Evolutionary conservation across 1,284 basidiomycete genomes (phyloP), one percentile per base, ranked within the genome.

Genomic region (Microbotryum scabiosae): DNA sequence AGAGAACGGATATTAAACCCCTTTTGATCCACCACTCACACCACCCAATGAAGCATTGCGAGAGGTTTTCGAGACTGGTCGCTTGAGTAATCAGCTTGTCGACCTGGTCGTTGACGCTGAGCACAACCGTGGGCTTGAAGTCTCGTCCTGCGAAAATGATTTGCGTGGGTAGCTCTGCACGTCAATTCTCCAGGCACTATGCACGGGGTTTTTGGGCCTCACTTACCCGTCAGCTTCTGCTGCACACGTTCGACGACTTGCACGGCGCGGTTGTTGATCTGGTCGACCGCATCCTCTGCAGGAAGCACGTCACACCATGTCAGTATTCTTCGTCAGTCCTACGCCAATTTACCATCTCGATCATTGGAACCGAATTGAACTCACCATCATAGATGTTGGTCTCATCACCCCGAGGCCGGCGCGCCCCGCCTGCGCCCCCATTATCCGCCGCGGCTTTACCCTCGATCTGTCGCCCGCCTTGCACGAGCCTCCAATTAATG

Each of bases 41-140:
- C 93, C 92, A 96, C 74, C 92, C 92, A 65, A 91, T 90, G 78
- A 96, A 97, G 70, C 89, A 91, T 73, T 93, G 90, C 75, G 90
- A 94, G 3, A 97, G 82, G 74, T 96, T 94, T 76, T 96, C 91
- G 51, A 94, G 78, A 14, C 87, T 86, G 7, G 88, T 94, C 8
- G 92, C 90, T 74, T 96, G 90, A 63, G 84, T 80, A 66, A 97
- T 96, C 56, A 97, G 80, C 73, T 87, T 87, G 73, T 92, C 88
- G 46, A 74, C 73, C 75, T 97, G 92, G 21, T 80, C 81, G 51
- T 81, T 78, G 26, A 94, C 87, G 28, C 80, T 79, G 57, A 97
- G 79, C 4, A 81, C 79, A 51, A 83, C 78, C 12, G 88, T 85
- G 0, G 90, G 87, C 72, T 92, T 87, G 78, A 96, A 96, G 73